Evolutionary conservation across 352 stramenopile genomes (phyloP).

Genomic region (Blastocystis sp.): DNA sequence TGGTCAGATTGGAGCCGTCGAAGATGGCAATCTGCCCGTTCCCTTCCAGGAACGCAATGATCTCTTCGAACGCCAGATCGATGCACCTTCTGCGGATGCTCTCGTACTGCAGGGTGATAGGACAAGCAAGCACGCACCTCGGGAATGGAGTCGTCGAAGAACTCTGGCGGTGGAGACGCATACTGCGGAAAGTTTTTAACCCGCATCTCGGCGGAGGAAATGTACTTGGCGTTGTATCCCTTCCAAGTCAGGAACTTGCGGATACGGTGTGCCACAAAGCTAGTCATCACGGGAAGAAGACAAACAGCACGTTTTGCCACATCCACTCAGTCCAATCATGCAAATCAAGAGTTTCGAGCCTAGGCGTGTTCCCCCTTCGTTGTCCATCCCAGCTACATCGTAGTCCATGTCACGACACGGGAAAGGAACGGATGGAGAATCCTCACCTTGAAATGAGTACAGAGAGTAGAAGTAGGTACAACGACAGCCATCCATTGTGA

Average conservation of each 20-base stretch:
- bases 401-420: conserved; percentile 60
- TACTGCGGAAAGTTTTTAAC: conserved; percentile 45
- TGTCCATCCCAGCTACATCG: conserved; percentile 38
- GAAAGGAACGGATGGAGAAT: background rate
- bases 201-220: conserved; percentile 35
- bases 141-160: conserved; percentile 15
- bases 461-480: background rate
- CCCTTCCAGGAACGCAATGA: conserved; percentile 57
- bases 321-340: conserved; percentile 63
- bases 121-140: background rate
- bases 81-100: conserved; percentile 3
- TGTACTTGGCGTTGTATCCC: conserved; percentile 64
- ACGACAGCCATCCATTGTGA: too few species aligned
- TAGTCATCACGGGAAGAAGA: background rate
- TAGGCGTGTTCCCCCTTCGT: background rate
- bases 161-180: conserved; percentile 57
- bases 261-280: conserved; percentile 66
- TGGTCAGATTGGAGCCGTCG: conserved; percentile 64
- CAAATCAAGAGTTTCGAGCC: conserved; percentile 66
- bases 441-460: background rate
- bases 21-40: conserved; percentile 67
- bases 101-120: conserved; percentile 8
- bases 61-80: conserved; percentile 37
- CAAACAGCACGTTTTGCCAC: conserved; percentile 61
- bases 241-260: conserved; percentile 68